Percentiles rank a stretch among this genome's conserved stretches.
phyloP scores from a whole-genome alignment of 371 early-diverging fungal species.

The Mortierella polycephala region DNA sequence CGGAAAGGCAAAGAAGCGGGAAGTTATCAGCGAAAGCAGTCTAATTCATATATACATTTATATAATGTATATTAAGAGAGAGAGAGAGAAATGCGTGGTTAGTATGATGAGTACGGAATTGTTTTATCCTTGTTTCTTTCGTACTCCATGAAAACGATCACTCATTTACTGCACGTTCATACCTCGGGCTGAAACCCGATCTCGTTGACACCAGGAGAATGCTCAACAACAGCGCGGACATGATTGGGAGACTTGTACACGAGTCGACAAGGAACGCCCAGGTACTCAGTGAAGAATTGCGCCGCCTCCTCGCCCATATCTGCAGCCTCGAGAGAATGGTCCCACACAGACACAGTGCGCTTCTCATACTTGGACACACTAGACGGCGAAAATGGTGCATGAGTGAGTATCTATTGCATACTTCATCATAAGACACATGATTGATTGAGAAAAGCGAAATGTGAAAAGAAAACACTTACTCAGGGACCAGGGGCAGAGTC shows the following conservation, averaged over 20 bases:
- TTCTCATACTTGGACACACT: slow-evolving; percentile 36
- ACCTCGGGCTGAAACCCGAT: slow-evolving; percentile 50
- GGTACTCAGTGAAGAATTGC: slow-evolving; percentile 38
- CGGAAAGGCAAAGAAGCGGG: slow-evolving; percentile 53
- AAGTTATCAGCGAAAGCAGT: slow-evolving; percentile 55
- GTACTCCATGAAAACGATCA: too few species aligned
- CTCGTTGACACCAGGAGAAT: slow-evolving; percentile 40
- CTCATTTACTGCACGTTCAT: background rate
- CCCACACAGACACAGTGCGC: slow-evolving; percentile 34
- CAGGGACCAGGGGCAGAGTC: slow-evolving; percentile 39
- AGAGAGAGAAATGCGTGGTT: background rate
- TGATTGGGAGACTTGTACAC: slow-evolving; percentile 47
- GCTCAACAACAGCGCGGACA: slow-evolving; percentile 43
- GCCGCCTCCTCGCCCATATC: slow-evolving; percentile 51
- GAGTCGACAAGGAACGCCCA: slow-evolving; percentile 37
- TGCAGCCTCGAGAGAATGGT: slow-evolving; percentile 17
- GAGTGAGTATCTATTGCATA: too few species aligned
- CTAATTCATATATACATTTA: slow-evolving; percentile 16
- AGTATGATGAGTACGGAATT: background rate
- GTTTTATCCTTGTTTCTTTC: too few species aligned
- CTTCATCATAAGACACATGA: too few species aligned
- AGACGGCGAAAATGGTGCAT: background rate
- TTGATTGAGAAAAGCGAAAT: too few species aligned
- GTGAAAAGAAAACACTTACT: slow-evolving; percentile 18
- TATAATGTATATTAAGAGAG: too few species aligned